Evolutionary conservation across 2,329 filamentous ascomycete genomes (phyloP), one percentile per base, ranked within the genome.

Genomic region (Chrysoporthe deuterocubensis): DNA sequence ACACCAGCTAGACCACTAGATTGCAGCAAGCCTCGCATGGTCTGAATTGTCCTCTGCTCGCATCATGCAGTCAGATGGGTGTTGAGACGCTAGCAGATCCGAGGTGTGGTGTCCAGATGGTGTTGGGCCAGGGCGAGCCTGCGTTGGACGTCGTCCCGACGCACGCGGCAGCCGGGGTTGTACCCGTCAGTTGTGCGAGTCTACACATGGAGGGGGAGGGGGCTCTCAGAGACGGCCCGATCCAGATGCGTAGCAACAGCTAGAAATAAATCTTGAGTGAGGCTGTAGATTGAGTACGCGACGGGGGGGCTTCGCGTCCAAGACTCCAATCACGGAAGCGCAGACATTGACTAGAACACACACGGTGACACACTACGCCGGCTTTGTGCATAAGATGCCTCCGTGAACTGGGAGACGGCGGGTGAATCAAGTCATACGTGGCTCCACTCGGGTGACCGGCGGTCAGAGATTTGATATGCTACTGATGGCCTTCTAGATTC

Each of bases 381-480:
- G 2, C 13, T 26, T 56, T 4, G 42, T 46, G 42, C 13, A n/a
- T n/a, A 11, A 64, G 62, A 21, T 44, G 21, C 34, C 40, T 3
- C 48, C 43, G 26, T 37, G 62, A 26, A 7, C 2, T 43, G 21
- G 37, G 9, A 44, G 11, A 26, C 18, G 4, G 57, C 13, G n/a
- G 18, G 11, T 21, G 16, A 32, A 42, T 40, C 62, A 34, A 32
- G 4, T 57, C 16, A 56, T 44, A 64, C 40, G 50, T 56, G 62
- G 62, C 42, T 56, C 62, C 50, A 64, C n/a, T 64, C 37, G 40
- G 62, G 46, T 4, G 21, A n/a, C 26, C 21, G 50, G 50, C 40
- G n/a, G 50, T 54, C 48, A 64, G 62, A 56, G 6, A 32, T 14
- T 14, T 16, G 11, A n/a, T 40, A 4, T 4, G 18, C 16, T 40